Base-by-base conservation (phyloP, 75 land plant genomes). In the Pinus tabuliformis region DNA sequence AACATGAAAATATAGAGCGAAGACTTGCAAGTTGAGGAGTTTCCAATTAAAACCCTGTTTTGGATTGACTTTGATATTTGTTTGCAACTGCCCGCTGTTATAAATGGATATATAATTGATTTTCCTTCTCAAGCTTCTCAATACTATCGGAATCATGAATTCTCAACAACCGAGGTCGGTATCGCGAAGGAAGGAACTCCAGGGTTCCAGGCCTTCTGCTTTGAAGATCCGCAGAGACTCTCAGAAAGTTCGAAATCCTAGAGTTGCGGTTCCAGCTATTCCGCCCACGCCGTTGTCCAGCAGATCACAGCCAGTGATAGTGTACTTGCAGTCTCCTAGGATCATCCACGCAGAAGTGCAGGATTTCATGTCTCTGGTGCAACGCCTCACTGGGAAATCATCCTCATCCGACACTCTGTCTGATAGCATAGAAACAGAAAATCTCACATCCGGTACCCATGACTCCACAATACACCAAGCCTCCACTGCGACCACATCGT, bases 211-310 rank as follows among this genome's bases (percentile, higher is more conserved):
- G 9, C 89, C 89, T 4, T 33, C 86, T 14, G 83, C 89, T 6
- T 81, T 90, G 14, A 87, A 82, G 75, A 87, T 92, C 8, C 73
- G 76, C 20, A 87, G 86, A 76, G 94, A 87, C 56, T 92, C 94
- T 36, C 83, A 85, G 80, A 83, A 84, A 84, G 86, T 92, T 79
- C 81, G 72, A 52, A 92, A 92, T 63, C 86, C 88, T 9, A 49
- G 70, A 3, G 68, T 85, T n/a, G 42, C 74, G 3, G 57, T 83
- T n/a, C 92, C 86, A 15, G 24, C n/a, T 57, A 20, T 75, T 59
- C 30, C 59, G 72, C 6, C 83, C 78, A 49, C 58, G 74, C 16
- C 80, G 74, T 68, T 20, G 28, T 6, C 7, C 49, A 68, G 30
- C 7, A 22, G 65, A 18, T 78, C 64, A 28, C 66, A 75, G 36